These are phyloP conservation scores for Phytophthora hibernalis DNA, from an alignment of 352 stramenopile species.

Conservation along the genomic window DNA sequence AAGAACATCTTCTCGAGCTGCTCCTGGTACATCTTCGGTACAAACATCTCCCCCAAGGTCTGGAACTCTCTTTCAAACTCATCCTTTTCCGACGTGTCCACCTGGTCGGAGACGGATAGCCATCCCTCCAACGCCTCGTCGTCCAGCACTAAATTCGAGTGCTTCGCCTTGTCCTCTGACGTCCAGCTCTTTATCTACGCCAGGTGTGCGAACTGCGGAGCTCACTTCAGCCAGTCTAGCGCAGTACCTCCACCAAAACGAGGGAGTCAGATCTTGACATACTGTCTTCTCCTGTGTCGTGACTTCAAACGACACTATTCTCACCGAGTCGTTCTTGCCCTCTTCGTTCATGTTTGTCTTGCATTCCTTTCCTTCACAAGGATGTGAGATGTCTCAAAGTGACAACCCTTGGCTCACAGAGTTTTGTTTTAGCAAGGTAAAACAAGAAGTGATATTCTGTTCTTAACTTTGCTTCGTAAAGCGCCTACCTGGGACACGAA, in stretches of 20 bases:
- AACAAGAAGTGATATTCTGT: too few species aligned
- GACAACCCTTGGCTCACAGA: too few species aligned
- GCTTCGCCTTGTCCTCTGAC: not conserved
- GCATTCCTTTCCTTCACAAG: not conserved
- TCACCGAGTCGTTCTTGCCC: too few species aligned
- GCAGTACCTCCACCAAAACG: too few species aligned
- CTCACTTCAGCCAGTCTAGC: not conserved
- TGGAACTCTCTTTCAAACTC: not conserved
- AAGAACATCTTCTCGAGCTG: constrained; percentile 2
- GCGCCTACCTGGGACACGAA: too few species aligned
- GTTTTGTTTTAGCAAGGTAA: not conserved
- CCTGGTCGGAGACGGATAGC: not conserved
- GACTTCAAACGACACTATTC: too few species aligned
- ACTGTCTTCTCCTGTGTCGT: too few species aligned
- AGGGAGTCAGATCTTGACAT: too few species aligned
- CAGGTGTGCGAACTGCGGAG: not conserved
- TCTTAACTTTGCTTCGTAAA: too few species aligned
- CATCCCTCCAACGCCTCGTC: not conserved
- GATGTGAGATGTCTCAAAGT: not conserved
- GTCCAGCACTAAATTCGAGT: not conserved
- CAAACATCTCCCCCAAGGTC: not conserved
- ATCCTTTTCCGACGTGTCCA: not conserved
- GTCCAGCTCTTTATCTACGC: not conserved
- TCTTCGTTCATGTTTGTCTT: not conserved
- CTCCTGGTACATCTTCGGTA: not conserved